Percentiles rank a stretch among this genome's conserved stretches.
Evolutionary conservation across 2,329 filamentous ascomycete species (phyloP).

Genomic region (Phaeosphaeria sp.): DNA sequence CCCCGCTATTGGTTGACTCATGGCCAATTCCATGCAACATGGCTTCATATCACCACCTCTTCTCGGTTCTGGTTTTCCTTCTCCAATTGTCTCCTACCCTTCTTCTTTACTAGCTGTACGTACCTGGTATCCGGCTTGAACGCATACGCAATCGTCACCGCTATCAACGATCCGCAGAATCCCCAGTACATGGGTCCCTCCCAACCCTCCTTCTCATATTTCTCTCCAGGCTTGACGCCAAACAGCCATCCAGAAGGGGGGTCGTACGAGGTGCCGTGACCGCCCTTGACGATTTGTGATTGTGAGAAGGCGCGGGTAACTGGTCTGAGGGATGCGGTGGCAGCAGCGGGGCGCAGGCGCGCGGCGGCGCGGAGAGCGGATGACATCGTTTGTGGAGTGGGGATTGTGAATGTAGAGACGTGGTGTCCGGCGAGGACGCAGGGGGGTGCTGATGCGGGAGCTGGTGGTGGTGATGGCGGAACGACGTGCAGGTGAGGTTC

Average conservation of each 20-base stretch:
- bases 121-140: slow-evolving; percentile 99
- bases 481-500: slow-evolving; percentile 4
- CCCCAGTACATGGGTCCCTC: slow-evolving; percentile 86
- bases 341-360: slow-evolving; percentile 24
- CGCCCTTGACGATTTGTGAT: slow-evolving; percentile 23
- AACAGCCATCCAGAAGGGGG: slow-evolving; percentile 91
- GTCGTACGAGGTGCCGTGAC: slow-evolving; percentile 82
- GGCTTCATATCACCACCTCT: background rate
- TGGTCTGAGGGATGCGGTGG: slow-evolving; percentile 7
- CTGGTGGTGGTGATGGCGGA: slow-evolving; percentile 5
- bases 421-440: slow-evolving; percentile 2
- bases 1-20: background rate
- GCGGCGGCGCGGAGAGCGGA: slow-evolving; percentile 30
- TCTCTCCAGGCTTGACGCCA: slow-evolving; percentile 92
- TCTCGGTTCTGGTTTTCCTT: background rate
- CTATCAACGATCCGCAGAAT: slow-evolving; percentile 77
- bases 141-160: slow-evolving; percentile 81
- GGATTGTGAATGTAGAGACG: slow-evolving; percentile 3
- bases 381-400: slow-evolving; percentile 26
- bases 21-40: background rate
- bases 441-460: slow-evolving; percentile 5
- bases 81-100: background rate
- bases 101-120: slow-evolving; percentile 53
- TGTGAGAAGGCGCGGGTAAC: slow-evolving; percentile 32
- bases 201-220: slow-evolving; percentile 96